Conservation (phyloP, 2,329 filamentous ascomycete genomes). For the Diaporthe batatas region DNA sequence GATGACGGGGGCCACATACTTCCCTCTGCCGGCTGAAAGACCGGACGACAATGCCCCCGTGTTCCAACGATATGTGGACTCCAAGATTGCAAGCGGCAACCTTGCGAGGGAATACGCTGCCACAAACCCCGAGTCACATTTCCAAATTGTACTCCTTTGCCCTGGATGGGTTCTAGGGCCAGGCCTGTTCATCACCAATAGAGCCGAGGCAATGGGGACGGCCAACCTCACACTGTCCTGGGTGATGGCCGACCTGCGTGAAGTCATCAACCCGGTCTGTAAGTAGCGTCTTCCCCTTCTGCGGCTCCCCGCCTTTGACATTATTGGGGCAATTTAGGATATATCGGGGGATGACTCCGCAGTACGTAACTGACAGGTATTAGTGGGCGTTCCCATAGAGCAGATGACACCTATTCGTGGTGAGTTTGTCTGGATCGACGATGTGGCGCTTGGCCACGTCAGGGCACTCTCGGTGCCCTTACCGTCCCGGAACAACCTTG, state of each 20-base stretch:
- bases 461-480: slow-evolving; percentile 21
- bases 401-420: slow-evolving; percentile 3
- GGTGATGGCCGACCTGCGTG: slow-evolving; percentile 13
- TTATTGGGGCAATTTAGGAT: too few species aligned
- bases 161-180: slow-evolving; percentile 30
- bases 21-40: neutral
- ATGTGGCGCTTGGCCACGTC: slow-evolving; percentile 25
- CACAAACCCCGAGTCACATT: slow-evolving; percentile 27
- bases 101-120: slow-evolving; percentile 26
- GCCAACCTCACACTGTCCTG: slow-evolving; percentile 21
- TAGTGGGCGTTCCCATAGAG: neutral
- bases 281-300: too few species aligned
- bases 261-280: neutral
- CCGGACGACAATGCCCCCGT: slow-evolving; percentile 11
- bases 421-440: slow-evolving; percentile 23
- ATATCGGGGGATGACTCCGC: too few species aligned
- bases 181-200: slow-evolving; percentile 10
- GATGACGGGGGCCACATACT: neutral
- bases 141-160: slow-evolving; percentile 30
- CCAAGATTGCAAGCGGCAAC: slow-evolving; percentile 29
- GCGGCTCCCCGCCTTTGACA: too few species aligned
- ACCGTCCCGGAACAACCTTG: neutral
- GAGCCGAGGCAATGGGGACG: slow-evolving; percentile 13
- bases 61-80: slow-evolving; percentile 19
- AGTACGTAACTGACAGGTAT: too few species aligned